Evolutionary conservation across 116 monocot genomes (phyloP), one percentile per base, ranked within the genome.

Genomic region (Dioscorea cayenensis): DNA sequence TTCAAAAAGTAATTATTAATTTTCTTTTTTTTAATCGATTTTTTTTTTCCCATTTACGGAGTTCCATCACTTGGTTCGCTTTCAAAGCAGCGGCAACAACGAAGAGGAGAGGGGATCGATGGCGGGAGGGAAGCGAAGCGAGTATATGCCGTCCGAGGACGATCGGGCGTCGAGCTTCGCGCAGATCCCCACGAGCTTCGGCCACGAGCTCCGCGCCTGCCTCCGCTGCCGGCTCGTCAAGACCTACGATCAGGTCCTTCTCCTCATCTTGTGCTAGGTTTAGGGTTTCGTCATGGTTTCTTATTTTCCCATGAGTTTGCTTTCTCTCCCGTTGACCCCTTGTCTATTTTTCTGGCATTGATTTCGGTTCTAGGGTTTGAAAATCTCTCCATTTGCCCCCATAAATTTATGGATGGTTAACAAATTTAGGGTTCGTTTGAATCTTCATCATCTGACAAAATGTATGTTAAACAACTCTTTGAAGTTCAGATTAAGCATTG

Each of bases 101-200:
- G 55, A 55, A 14, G 55, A 55, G 14, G 3, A 16, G n/a, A 55
- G n/a, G 8, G 55, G 55, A 55, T 55, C 13, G 28, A 69, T 69
- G 69, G 48, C 69, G 69, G 43, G 48, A n/a, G 67, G 67, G 49
- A 69, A 69, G 69, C 69, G 69, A 27, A 49, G 52, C 14, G 69
- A 23, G 25, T 51, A 52, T 51, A 50, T 43, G 60, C 60, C 37
- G 28, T 69, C 1, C 36, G 90, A 85, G 32, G 96, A 95, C 36
- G 81, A 83, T 36, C 66, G 77, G 21, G 51, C 70, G 73, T 58
- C 85, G 4, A 82, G 49, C 77, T 92, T 93, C 80, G 94, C 99
- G 2, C 99, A 99, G 87, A 89, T 99, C 7, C 99, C 99, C 36
- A 99, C 94, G 37, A 99, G 94, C 82, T 99, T 99, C 78, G 99